Percentiles rank a stretch among this genome's conserved stretches.
These are phyloP conservation scores for Cryptosporidium bovis DNA, from an alignment of 169 alveolate genomes.

Conservation along the genomic window DNA sequence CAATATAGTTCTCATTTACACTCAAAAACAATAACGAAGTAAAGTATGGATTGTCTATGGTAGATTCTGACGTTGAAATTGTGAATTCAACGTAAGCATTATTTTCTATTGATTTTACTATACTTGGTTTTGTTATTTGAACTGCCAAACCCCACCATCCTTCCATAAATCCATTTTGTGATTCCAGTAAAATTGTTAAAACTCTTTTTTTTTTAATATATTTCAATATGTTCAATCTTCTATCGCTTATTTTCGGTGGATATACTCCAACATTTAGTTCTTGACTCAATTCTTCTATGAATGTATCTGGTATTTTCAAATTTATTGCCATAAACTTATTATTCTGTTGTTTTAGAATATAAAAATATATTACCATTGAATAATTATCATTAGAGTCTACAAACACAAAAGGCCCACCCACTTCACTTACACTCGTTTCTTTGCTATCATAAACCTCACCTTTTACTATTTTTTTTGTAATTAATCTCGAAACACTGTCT, in stretches of 20 bases:
- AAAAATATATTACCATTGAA: conserved; percentile 41
- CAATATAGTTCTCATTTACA: conserved; percentile 31
- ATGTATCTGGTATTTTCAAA: conserved; percentile 14
- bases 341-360: conserved; percentile 11
- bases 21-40: conserved; percentile 50
- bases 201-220: conserved; percentile 2
- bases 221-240: not conserved
- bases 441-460: conserved; percentile 60
- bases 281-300: conserved; percentile 14
- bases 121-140: conserved; percentile 39
- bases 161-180: conserved; percentile 42
- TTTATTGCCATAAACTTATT: conserved; percentile 51
- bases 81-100: conserved; percentile 16
- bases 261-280: conserved; percentile 17
- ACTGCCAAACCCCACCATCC: conserved; percentile 67
- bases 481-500: not conserved
- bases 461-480: conserved; percentile 13
- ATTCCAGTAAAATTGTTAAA: conserved; percentile 16
- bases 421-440: conserved; percentile 50
- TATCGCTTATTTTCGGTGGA: not conserved
- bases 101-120: not conserved
- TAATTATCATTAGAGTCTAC: conserved; percentile 12
- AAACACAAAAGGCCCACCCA: conserved; percentile 59
- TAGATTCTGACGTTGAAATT: conserved; percentile 40
- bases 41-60: conserved; percentile 33